Evolutionary conservation across 352 stramenopile species (phyloP).

Genomic region (Pythium apleroticum): DNA sequence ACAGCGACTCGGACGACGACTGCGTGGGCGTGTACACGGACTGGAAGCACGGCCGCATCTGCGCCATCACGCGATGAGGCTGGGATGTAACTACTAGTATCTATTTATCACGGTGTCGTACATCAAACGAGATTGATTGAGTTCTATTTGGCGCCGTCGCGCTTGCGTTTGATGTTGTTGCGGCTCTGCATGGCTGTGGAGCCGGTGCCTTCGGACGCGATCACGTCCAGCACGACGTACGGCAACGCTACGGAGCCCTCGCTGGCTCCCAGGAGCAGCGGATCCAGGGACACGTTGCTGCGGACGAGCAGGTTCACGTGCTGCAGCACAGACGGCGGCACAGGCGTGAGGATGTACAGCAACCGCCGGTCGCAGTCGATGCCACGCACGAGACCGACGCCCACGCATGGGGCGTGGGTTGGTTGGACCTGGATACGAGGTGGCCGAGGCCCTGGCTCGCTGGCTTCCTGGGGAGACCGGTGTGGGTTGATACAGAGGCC

Average conservation of each 20-base stretch:
- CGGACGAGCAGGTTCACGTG: slow-evolving; percentile 77
- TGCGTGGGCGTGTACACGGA: slow-evolving; percentile 41
- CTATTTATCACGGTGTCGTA: not conserved
- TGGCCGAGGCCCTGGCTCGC: slow-evolving; percentile 24
- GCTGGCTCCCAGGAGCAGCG: slow-evolving; percentile 53
- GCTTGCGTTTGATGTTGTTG: slow-evolving; percentile 88
- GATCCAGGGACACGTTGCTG: slow-evolving; percentile 59
- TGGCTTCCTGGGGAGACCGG: slow-evolving; percentile 1
- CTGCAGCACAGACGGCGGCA: slow-evolving; percentile 49
- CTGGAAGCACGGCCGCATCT: slow-evolving; percentile 45
- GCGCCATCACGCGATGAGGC: slow-evolving; percentile 46
- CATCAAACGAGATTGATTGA: not conserved
- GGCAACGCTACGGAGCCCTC: slow-evolving; percentile 43
- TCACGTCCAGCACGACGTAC: slow-evolving; percentile 70
- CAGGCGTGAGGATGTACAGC: slow-evolving; percentile 66
- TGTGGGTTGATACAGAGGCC: slow-evolving; percentile 66
- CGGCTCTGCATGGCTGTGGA: slow-evolving; percentile 81
- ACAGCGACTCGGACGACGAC: slow-evolving; percentile 18
- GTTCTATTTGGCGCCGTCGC: slow-evolving; percentile 40
- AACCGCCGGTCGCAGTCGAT: slow-evolving; percentile 52
- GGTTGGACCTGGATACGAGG: slow-evolving; percentile 60
- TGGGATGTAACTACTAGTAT: not conserved
- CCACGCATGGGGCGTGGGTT: slow-evolving; percentile 60
- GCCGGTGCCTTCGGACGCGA: slow-evolving; percentile 71
- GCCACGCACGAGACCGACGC: slow-evolving; percentile 63